Percentiles rank a stretch among this genome's conserved stretches.
Conservation (phyloP, 345 rosid genomes). For the Durio zibethinus region DNA sequence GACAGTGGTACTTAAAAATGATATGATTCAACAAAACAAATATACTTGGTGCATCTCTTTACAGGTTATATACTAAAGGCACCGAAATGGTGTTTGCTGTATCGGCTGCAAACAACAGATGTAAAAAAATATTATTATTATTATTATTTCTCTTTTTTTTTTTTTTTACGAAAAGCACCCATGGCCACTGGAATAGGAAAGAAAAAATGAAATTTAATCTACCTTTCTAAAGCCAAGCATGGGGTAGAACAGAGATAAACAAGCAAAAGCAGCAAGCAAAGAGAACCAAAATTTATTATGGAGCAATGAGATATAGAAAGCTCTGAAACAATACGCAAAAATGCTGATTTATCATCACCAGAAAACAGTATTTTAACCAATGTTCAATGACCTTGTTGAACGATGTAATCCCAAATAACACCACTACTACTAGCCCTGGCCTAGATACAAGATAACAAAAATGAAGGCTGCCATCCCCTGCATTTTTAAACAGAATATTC, state of each 20-base stretch:
- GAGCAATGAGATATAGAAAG: neutral
- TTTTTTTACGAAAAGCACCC: too few species aligned
- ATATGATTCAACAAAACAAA: too few species aligned
- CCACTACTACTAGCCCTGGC: neutral
- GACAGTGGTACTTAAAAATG: neutral
- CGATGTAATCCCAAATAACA: slow-evolving; percentile 8
- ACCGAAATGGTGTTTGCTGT: too few species aligned
- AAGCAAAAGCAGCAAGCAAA: neutral
- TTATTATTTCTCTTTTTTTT: too few species aligned
- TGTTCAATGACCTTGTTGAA: neutral
- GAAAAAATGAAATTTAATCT: too few species aligned
- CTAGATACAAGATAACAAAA: slow-evolving; percentile 7
- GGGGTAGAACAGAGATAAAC: neutral
- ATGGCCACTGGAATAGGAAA: too few species aligned
- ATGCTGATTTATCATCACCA: slow-evolving; percentile 3
- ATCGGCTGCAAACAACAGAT: too few species aligned
- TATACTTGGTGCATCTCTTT: too few species aligned
- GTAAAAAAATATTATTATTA: too few species aligned
- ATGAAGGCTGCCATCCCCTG: neutral
- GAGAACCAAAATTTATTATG: neutral
- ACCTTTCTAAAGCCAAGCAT: neutral
- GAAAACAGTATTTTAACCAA: neutral
- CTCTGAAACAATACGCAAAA: neutral
- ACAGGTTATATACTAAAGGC: too few species aligned
- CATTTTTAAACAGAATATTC: neutral